phyloP scores from a whole-genome alignment of 2,329 filamentous ascomycete genomes.

The Myrmaecium sp. region DNA sequence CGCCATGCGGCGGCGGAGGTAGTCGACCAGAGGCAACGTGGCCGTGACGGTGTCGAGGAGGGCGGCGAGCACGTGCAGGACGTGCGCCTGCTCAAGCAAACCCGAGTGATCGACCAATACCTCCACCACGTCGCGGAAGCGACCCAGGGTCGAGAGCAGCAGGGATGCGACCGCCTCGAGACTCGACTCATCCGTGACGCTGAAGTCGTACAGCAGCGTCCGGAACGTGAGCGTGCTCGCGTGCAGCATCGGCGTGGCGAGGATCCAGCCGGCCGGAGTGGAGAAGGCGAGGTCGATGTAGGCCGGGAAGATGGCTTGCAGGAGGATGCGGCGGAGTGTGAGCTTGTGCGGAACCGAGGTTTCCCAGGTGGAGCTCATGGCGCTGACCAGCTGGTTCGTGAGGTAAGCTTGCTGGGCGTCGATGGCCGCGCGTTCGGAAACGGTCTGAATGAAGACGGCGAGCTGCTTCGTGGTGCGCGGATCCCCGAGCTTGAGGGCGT shows the following conservation, averaged over 20 bases:
- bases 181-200: constrained; percentile 23
- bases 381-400: constrained; percentile 33
- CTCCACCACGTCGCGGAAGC: constrained; percentile 16
- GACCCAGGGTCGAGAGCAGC: constrained; percentile 19
- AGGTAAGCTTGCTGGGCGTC: constrained; percentile 42
- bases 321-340: constrained; percentile 33
- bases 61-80: constrained; percentile 21
- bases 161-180: constrained; percentile 22
- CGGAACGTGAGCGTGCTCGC: constrained; percentile 26
- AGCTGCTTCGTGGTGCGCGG: constrained; percentile 35
- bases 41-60: constrained; percentile 26
- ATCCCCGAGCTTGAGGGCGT: constrained; percentile 35
- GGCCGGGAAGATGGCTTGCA: constrained; percentile 38
- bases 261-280: constrained; percentile 31
- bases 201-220: constrained; percentile 28
- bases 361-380: constrained; percentile 30
- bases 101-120: constrained; percentile 16
- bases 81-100: constrained; percentile 21
- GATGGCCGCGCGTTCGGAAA: constrained; percentile 40
- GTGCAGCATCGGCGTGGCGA: constrained; percentile 35
- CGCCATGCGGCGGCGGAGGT: constrained; percentile 24
- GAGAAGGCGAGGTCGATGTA: constrained; percentile 35
- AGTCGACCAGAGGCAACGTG: constrained; percentile 27
- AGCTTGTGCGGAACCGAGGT: constrained; percentile 20
- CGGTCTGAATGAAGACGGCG: constrained; percentile 40